Conservation (phyloP, 345 rosid genomes). For the Salix dunnii region DNA sequence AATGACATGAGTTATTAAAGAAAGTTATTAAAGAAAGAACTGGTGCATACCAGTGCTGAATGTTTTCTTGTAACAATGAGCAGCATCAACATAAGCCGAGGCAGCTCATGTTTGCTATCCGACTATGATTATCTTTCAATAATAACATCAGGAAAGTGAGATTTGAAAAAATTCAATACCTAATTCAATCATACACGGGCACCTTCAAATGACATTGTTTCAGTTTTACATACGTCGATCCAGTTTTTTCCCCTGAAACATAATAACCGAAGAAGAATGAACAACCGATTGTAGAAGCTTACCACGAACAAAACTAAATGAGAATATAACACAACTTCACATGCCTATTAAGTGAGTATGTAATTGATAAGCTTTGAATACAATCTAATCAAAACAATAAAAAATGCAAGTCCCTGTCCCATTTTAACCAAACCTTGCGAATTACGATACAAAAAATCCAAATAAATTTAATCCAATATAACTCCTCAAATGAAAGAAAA, state of each 20-base stretch:
- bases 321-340: neutral
- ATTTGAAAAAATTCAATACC: neutral
- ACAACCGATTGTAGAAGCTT: neutral
- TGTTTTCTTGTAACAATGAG: conserved; percentile 82
- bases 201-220: conserved; percentile 78
- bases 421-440: neutral
- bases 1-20: neutral
- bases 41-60: conserved; percentile 51
- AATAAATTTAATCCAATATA: no score
- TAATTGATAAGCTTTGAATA: neutral
- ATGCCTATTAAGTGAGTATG: neutral
- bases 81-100: conserved; percentile 78
- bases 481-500: no score
- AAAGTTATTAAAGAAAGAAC: neutral
- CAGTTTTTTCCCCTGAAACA: conserved; percentile 79
- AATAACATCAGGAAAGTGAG: neutral
- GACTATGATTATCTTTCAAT: conserved; percentile 29
- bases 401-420: neutral
- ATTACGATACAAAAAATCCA: no score
- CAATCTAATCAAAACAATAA: neutral
- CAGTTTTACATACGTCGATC: conserved; percentile 60
- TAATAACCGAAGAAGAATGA: neutral
- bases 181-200: neutral
- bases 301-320: neutral
- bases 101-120: conserved; percentile 90